Base-by-base conservation (phyloP, 2,329 filamentous ascomycete species). In the Neonectria punicea region DNA sequence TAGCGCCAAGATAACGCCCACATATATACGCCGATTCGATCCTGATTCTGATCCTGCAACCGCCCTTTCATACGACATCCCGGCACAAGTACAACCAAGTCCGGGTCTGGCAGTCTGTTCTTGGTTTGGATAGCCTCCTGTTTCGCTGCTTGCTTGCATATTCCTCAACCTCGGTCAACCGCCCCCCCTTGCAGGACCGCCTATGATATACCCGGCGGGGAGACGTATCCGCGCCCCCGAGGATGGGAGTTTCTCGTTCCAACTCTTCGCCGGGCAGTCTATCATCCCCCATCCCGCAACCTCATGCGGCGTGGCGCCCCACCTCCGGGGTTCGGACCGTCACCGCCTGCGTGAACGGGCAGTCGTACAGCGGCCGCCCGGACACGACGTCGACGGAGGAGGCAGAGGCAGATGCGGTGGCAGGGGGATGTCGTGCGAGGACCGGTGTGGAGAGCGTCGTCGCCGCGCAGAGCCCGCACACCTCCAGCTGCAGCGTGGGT, bases 401-500 rank as follows among this genome's bases (percentile, higher is more conserved):
- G 39, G 64, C 50, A 10, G 56, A 63, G 28, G 55, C 63, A 2
- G 28, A 44, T 18, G 34, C 28, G 7, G 56, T 61, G 39, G 66
- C 59, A 46, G 59, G 57, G 49, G 55, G 47, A 67, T 72, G 72
- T 36, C 66, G 72, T 67, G 72, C 63, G 58, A 73, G 63, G 70
- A 74, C 69, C 70, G 72, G 72, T 74, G 72, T 70, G 62, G 69
- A 68, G 44, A 70, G 54, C 44, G 61, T 67, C 11, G 63, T 66
- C 39, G 72, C 58, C 25, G 67, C 53, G 61, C 73, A 74, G 50
- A 74, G 61, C 58, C 63, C 60, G 67, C 73, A 75, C 58, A 74
- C 49, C 55, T 74, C 73, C 70, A 75, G 66, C 63, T 74, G 66
- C 44, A 69, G 71, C 44, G 68, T 70, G 59, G 74, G 70, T 30